Base-by-base conservation (phyloP, 345 rosid species). In the Angophora floribunda region DNA sequence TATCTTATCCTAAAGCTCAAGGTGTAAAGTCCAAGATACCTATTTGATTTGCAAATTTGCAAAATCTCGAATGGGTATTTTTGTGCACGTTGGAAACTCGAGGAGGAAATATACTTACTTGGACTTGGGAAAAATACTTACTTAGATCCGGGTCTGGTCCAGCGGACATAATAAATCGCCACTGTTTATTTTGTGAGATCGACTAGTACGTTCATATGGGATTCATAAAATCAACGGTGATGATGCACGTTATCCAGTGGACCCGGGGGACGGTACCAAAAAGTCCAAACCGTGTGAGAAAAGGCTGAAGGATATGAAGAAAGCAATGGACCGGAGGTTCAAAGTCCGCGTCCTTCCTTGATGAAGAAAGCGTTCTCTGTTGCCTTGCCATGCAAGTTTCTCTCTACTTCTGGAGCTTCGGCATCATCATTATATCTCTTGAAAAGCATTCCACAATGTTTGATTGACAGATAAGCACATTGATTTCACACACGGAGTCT, bases 361-460 rank as follows among this genome's bases (percentile, higher is more conserved):
- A 36, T 19, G 47, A 17, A 17, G 47, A 70, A 17, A 17, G 47
- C 36, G 80, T 9, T 70, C 47, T 36, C 80, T 36, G 47, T 9
- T 10, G 80, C 80, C 47, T 30, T 32, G 9, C 78, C 78, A 30
- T 65, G 36, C 75, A 30, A 65, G 44, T 15, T 67, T 67, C 36
- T 15, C 22, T 22, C 61, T 15, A 15, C 44, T 67, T 7, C 45
- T 67, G 11, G 5, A 61, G 67, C 5, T 61, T 61, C 5, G 67
- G 67, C 15, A 11, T 61, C 32, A 5, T 1, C 30, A 61, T 12
- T 28, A 6, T 61, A 26, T 61, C 16, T 61, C 26, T 1, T 19
- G 2, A 6, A 41, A 6, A 41, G 14, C 14, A 1, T 3, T 1
- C 5, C 14, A 0, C 4, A 36, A 75, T 0, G 0, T 32, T 36